Percentiles rank a stretch among this genome's conserved stretches.
Evolutionary conservation across 176 grass and related monocot genomes (phyloP).

Genomic region (Avena atlantica): DNA sequence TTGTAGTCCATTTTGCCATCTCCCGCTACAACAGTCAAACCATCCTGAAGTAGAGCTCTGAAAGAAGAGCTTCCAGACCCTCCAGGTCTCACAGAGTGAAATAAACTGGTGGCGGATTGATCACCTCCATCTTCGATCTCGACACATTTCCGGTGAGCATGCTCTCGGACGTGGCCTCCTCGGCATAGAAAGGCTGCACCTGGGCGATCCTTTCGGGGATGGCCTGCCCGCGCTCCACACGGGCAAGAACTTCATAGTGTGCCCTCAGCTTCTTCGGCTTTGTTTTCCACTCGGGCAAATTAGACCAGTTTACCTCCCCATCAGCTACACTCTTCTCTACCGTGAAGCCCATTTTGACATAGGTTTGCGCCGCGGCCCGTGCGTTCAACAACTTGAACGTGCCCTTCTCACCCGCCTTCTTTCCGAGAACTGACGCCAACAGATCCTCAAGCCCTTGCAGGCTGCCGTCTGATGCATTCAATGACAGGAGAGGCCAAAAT

Average conservation of each 20-base stretch:
- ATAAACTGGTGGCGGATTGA: constrained; percentile 54
- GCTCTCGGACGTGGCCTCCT: constrained; percentile 46
- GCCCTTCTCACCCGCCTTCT: constrained; percentile 63
- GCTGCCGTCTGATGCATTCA: constrained; percentile 76
- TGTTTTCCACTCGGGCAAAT: constrained; percentile 67
- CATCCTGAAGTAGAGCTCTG: not conserved
- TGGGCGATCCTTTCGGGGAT: constrained; percentile 72
- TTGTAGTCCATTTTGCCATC: constrained; percentile 11
- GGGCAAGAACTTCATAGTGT: constrained; percentile 84
- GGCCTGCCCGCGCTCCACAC: constrained; percentile 67
- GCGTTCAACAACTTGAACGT: constrained; percentile 74
- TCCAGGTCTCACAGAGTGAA: constrained; percentile 71
- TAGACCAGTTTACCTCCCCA: constrained; percentile 62
- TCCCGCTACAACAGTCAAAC: constrained; percentile 16
- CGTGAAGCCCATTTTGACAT: constrained; percentile 80
- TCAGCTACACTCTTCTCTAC: constrained; percentile 64
- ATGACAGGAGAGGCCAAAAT: constrained; percentile 82
- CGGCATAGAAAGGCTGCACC: constrained; percentile 55
- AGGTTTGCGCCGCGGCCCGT: constrained; percentile 68
- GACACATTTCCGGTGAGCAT: constrained; percentile 59
- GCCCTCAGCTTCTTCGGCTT: constrained; percentile 67
- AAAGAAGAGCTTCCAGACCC: constrained; percentile 30
- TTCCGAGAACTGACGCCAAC: constrained; percentile 67
- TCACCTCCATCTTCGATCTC: constrained; percentile 52
- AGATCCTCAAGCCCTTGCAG: constrained; percentile 77